Evolutionary conservation across 148 eudicot species (phyloP).

Genomic region (Gaultheria prostrata): DNA sequence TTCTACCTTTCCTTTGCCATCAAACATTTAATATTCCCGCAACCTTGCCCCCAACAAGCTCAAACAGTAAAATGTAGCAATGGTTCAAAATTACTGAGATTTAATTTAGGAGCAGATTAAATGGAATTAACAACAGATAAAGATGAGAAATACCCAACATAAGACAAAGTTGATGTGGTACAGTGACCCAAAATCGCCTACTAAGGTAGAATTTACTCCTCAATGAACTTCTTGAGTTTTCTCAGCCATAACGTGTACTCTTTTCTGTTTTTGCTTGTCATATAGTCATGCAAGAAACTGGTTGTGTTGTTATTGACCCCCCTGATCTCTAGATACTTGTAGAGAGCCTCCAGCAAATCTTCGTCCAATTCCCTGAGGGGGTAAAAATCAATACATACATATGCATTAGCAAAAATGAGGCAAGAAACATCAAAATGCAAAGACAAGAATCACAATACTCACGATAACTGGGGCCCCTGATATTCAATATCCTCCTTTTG

Average conservation of each 20-base stretch:
- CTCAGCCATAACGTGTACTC: constrained; percentile 55
- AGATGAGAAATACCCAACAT: background rate
- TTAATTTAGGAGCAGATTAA: background rate
- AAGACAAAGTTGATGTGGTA: background rate
- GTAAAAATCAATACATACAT: background rate
- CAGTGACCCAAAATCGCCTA: background rate
- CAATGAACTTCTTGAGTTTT: constrained; percentile 47
- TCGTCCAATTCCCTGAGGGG: constrained; percentile 52
- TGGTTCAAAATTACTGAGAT: background rate
- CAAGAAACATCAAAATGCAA: background rate
- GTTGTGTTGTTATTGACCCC: constrained; percentile 52
- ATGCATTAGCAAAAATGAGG: background rate
- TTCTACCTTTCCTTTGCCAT: too few species aligned
- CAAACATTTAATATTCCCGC: too few species aligned
- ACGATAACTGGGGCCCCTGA: constrained; percentile 63
- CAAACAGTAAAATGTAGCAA: background rate
- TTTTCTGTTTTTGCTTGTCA: constrained; percentile 47
- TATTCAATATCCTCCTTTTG: constrained; percentile 43
- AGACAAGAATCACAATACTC: constrained; percentile 19
- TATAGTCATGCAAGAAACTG: constrained; percentile 54
- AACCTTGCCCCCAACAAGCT: background rate
- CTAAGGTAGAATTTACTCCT: constrained; percentile 24
- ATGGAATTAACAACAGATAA: background rate
- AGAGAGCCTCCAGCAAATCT: constrained; percentile 56
- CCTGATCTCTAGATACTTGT: constrained; percentile 51